phyloP scores from a whole-genome alignment of 2,329 filamentous ascomycete species.

The Madurella mycetomatis region DNA sequence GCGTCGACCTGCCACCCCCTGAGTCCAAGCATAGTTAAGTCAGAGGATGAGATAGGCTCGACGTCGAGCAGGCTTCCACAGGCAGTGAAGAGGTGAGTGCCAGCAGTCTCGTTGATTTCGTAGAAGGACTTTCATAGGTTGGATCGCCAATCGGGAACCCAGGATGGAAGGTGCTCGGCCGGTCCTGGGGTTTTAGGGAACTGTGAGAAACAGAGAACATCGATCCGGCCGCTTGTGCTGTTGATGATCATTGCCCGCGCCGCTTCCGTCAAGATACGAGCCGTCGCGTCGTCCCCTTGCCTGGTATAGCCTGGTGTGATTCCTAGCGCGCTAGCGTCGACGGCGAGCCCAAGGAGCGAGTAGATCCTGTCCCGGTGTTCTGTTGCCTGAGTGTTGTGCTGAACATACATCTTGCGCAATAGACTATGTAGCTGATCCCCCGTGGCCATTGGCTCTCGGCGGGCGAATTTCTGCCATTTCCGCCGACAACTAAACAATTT shows the following conservation, averaged over 20 bases:
- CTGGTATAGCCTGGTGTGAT: slow-evolving; percentile 12
- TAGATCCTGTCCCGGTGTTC: slow-evolving; percentile 11
- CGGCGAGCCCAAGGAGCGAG: slow-evolving; percentile 11
- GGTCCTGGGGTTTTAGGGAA: slow-evolving; percentile 3
- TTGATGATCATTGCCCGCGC: slow-evolving; percentile 16
- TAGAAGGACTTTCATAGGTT: slow-evolving; percentile 6
- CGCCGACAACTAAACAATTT: slow-evolving; percentile 7
- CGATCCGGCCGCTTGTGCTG: neutral
- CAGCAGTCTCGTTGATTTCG: neutral
- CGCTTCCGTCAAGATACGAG: slow-evolving; percentile 3
- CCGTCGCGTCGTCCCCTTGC: neutral
- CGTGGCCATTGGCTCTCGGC: neutral
- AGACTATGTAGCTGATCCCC: slow-evolving; percentile 11
- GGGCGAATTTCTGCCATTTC: slow-evolving; percentile 1
- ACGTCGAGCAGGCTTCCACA: slow-evolving; percentile 2
- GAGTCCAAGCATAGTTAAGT: no score
- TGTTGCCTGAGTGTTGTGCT: neutral
- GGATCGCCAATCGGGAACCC: slow-evolving; percentile 17
- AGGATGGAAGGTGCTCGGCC: slow-evolving; percentile 4
- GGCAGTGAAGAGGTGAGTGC: slow-evolving; percentile 6
- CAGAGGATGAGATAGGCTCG: neutral
- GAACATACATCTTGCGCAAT: neutral
- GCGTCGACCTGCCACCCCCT: slow-evolving; percentile 10
- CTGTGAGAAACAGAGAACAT: slow-evolving; percentile 10
- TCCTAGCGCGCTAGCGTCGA: slow-evolving; percentile 3